Evolutionary conservation across 1,284 basidiomycete genomes (phyloP).

Genomic region (Rhodotorula sp.): DNA sequence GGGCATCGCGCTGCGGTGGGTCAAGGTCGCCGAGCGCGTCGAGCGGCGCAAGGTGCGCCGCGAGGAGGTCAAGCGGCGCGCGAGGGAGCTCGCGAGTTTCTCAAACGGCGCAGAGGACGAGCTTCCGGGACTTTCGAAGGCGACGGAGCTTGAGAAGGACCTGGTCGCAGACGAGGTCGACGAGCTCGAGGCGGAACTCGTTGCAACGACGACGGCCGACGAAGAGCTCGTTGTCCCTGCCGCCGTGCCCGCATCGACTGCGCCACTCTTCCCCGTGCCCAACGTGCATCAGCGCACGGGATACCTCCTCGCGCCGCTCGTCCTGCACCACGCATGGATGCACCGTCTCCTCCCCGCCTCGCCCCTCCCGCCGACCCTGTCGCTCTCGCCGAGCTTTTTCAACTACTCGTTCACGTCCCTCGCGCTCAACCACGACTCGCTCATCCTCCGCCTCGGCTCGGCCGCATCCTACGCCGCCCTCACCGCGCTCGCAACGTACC

Average conservation of each 20-base stretch:
- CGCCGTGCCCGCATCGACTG: neutral
- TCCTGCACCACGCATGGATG: conserved; percentile 35
- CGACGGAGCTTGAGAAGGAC: conserved; percentile 9
- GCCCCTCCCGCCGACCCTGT: conserved; percentile 24
- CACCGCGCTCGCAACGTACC: conserved; percentile 33
- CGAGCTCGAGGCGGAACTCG: conserved; percentile 11
- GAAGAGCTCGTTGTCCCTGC: conserved; percentile 28
- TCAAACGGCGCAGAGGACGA: neutral
- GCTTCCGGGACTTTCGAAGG: neutral
- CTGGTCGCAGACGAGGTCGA: conserved; percentile 18
- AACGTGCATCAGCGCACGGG: conserved; percentile 39
- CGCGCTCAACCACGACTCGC: conserved; percentile 29
- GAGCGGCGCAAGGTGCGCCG: conserved; percentile 23
- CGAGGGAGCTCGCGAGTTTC: conserved; percentile 3
- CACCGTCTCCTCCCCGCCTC: conserved; percentile 43
- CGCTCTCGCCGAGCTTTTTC: conserved; percentile 44
- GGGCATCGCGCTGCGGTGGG: conserved; percentile 28
- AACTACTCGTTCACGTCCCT: conserved; percentile 42
- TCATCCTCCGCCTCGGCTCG: conserved; percentile 14
- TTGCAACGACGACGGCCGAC: conserved; percentile 13
- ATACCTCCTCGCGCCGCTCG: conserved; percentile 42
- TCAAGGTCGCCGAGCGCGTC: conserved; percentile 12
- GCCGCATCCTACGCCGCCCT: conserved; percentile 33
- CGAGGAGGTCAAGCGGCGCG: conserved; percentile 10
- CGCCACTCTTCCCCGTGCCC: neutral